Base-by-base conservation (phyloP, 805 yeast genomes). In the Nakazawaea laoshanensis region DNA sequence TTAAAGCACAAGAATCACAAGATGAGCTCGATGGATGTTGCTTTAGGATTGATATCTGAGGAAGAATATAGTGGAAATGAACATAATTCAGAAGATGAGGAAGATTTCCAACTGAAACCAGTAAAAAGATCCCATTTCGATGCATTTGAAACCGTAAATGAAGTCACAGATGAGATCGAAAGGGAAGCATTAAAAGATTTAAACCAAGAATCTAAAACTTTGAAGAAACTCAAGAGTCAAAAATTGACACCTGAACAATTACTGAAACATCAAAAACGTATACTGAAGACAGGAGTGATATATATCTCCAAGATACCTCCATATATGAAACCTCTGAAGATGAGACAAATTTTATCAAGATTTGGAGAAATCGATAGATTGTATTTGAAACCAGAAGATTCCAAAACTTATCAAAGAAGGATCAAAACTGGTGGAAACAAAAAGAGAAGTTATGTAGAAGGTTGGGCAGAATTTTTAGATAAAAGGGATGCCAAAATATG, bases 281-380 rank as follows among this genome's bases (percentile, higher is more conserved):
- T 71, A 23, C 73, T 67, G 40, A 77, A 71, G 45, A 78, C 95
- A 0, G 98, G 98, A 4, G 96, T 92, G 2, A 79, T 94, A n/a
- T 92, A 92, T 46, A 55, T 92, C 3, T 87, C 96, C 0, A 71
- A 79, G 31, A 72, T 92, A 7, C 98, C 98, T 0, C 98, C 98
- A 17, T 92, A 82, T 51, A 92, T 92, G 98, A 88, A 88, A 52
- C 97, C 98, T 1, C 74, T 80, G 2, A 92, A 87, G 52, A 63
- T 92, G 57, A 69, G 94, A 46, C 92, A 87, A 32, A 70, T 92
- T 9, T 61, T 92, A 21, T 55, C 77, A 4, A 64, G 85, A 40
- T 92, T 89, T 57, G 98, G 98, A 8, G 76, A 74, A 38, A 68
- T 89, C n/a, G 95, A 85, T 46, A 65, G 97, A 42, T 60, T 92